A percentile compares a stretch with the other conserved stretches of the same genome.
Evolutionary conservation across 73 alveolate species (phyloP).

Genomic region (Diophrys sp.): DNA sequence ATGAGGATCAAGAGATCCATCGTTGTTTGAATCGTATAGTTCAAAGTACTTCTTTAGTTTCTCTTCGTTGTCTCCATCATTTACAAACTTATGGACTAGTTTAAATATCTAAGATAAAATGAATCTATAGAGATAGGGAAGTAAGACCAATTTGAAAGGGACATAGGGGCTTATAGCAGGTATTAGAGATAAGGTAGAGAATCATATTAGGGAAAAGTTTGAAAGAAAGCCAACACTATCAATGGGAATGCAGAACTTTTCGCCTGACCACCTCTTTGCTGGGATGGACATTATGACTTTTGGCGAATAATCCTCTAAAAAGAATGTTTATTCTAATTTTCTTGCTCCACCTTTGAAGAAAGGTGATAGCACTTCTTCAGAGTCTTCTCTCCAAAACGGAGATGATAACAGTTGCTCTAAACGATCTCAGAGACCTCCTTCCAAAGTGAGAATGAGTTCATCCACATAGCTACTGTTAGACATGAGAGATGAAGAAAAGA

Average conservation of each 20-base stretch:
- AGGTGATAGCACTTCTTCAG: background rate
- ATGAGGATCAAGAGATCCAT: slow-evolving; percentile 9
- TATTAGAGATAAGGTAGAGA: background rate
- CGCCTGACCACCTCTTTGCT: background rate
- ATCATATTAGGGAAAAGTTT: background rate
- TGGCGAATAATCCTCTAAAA: background rate
- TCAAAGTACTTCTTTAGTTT: background rate
- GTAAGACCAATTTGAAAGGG: too few species aligned
- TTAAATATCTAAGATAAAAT: too few species aligned
- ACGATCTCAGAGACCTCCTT: background rate
- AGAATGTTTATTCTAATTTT: background rate
- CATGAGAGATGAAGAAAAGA: background rate
- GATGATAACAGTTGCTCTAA: too few species aligned
- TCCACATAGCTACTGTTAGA: background rate
- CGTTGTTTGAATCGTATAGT: background rate
- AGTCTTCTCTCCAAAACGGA: too few species aligned
- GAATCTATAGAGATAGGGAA: too few species aligned
- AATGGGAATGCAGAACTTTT: too few species aligned
- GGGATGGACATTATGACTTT: background rate
- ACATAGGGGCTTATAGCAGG: too few species aligned
- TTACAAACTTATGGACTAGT: background rate
- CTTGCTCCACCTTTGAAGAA: background rate
- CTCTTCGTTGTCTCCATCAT: background rate
- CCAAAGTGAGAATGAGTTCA: background rate
- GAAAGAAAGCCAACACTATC: too few species aligned